A percentile compares a stretch with the other conserved stretches of the same genome.
These are phyloP conservation scores for Heracleum sosnowskyi DNA, from an alignment of 129 eudicot genomes.

Conservation along the genomic window DNA sequence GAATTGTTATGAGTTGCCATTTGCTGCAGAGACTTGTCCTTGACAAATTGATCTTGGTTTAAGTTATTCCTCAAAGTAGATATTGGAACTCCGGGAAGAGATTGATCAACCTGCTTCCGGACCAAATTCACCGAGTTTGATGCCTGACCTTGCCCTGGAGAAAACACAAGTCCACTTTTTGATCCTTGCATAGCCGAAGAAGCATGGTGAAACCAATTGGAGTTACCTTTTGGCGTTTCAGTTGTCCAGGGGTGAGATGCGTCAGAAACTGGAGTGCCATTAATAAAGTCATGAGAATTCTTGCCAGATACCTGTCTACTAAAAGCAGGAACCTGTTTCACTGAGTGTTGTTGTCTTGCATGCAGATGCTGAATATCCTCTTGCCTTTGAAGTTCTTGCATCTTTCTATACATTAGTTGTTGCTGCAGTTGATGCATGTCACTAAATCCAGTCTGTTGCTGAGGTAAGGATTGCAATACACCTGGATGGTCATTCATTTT, in stretches of 20 bases:
- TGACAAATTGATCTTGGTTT: conserved; percentile 35
- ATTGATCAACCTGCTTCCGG: conserved; percentile 65
- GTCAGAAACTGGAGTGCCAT: conserved; percentile 43
- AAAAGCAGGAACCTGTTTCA: conserved; percentile 39
- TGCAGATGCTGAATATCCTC: conserved; percentile 56
- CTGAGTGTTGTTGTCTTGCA: conserved; percentile 40
- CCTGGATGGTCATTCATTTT: conserved; percentile 60
- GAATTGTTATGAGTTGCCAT: conserved; percentile 30
- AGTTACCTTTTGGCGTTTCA: conserved; percentile 37
- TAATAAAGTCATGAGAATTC: conserved; percentile 31
- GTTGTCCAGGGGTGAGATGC: conserved; percentile 38
- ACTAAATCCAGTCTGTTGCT: conserved; percentile 56
- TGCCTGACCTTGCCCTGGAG: conserved; percentile 58
- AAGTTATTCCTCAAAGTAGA: conserved; percentile 40
- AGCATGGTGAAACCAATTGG: conserved; percentile 60
- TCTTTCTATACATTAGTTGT: conserved; percentile 58
- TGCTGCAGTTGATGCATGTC: conserved; percentile 80
- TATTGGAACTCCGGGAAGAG: conserved; percentile 77
- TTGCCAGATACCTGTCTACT: conserved; percentile 46
- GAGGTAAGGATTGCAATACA: conserved; percentile 53
- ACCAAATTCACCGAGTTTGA: conserved; percentile 39
- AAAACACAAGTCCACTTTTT: conserved; percentile 30
- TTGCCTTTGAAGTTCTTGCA: conserved; percentile 89
- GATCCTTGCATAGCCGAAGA: conserved; percentile 55
- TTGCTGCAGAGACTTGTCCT: conserved; percentile 40